Conservation (phyloP, 2,329 filamentous ascomycete species). For the Fusarium algeriense region DNA sequence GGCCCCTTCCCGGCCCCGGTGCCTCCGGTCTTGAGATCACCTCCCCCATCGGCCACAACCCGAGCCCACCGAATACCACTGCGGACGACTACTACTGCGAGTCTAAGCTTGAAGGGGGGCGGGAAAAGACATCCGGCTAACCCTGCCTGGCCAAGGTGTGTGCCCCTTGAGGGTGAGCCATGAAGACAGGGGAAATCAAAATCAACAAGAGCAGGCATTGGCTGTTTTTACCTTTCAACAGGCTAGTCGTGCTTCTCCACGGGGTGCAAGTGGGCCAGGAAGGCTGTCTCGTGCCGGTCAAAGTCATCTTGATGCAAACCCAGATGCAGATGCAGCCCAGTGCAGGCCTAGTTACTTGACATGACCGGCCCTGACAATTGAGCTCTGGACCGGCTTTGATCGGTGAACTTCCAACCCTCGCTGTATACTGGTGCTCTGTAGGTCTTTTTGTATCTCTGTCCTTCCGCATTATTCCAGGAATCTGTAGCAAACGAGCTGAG, state of each 20-base stretch:
- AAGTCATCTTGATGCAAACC: constrained; percentile 26
- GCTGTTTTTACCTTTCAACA: constrained; percentile 4
- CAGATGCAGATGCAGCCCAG: not conserved
- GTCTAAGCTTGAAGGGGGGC: constrained; percentile 37
- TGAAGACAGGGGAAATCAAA: constrained; percentile 15
- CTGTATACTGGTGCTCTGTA: not conserved
- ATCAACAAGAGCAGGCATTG: not conserved
- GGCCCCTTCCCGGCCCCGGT: constrained; percentile 39
- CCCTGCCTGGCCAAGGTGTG: constrained; percentile 20
- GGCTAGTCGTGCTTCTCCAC: constrained; percentile 28
- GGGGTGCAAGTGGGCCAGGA: constrained; percentile 35
- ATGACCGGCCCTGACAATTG: constrained; percentile 40
- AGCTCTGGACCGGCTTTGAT: constrained; percentile 28
- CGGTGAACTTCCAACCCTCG: constrained; percentile 2
- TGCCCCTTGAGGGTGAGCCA: constrained; percentile 3
- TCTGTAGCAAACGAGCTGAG: not conserved
- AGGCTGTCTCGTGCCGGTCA: constrained; percentile 38
- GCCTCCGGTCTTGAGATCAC: constrained; percentile 33
- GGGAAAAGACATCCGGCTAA: constrained; percentile 40
- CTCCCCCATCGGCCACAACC: constrained; percentile 46
- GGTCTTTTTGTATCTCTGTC: constrained; percentile 4
- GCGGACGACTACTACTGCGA: not conserved
- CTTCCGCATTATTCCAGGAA: constrained; percentile 12
- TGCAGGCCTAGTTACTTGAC: constrained; percentile 19
- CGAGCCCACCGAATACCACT: constrained; percentile 37